Conservation (phyloP, 202 grass and related monocot species). For the Schoenoplectus triqueter region DNA sequence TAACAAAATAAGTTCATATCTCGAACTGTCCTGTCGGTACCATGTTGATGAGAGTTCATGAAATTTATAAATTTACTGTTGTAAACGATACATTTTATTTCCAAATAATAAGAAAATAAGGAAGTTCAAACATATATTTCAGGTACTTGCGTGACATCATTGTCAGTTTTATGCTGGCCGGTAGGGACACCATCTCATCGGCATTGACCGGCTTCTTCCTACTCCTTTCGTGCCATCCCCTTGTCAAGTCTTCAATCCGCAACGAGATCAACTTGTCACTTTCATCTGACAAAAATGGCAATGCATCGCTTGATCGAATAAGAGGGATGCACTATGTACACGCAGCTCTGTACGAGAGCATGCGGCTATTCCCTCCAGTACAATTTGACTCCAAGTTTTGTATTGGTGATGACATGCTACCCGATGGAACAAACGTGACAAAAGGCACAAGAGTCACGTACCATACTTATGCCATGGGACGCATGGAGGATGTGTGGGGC, state of each 20-base stretch:
- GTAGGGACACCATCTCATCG: constrained; percentile 83
- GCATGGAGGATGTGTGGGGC: constrained; percentile 81
- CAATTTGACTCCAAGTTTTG: constrained; percentile 97
- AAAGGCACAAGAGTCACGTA: constrained; percentile 78
- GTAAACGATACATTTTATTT: background rate
- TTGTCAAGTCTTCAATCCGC: constrained; percentile 51
- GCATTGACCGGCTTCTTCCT: constrained; percentile 88
- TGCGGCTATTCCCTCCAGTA: constrained; percentile 85
- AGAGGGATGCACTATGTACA: constrained; percentile 84
- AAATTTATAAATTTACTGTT: too few species aligned
- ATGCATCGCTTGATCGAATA: constrained; percentile 46
- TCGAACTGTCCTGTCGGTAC: too few species aligned
- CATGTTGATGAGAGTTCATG: too few species aligned
- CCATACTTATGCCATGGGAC: constrained; percentile 89
- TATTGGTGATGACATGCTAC: constrained; percentile 64
- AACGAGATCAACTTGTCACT: constrained; percentile 50
- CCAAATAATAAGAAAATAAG: background rate
- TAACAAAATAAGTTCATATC: background rate
- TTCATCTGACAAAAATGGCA: constrained; percentile 1
- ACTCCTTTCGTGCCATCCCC: constrained; percentile 67
- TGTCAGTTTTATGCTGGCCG: constrained; percentile 94
- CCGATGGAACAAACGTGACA: constrained; percentile 62
- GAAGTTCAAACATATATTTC: background rate
- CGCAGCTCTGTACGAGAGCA: constrained; percentile 82
- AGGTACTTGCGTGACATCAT: constrained; percentile 91